phyloP scores from a whole-genome alignment of 2,329 filamentous ascomycete genomes.

The Xylaria polymorpha region DNA sequence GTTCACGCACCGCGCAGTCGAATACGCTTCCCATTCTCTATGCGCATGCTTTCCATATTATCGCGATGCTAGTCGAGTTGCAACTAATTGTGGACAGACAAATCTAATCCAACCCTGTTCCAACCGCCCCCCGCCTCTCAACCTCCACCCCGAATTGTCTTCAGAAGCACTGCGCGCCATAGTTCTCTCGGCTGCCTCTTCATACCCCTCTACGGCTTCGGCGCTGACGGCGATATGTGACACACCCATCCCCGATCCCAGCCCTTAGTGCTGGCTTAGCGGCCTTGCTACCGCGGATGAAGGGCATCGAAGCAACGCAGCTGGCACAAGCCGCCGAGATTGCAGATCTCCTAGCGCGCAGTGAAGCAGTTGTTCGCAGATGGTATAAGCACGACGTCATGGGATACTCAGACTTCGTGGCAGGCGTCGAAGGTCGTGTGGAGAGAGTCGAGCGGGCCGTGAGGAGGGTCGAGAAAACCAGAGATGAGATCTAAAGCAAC shows the following conservation, averaged over 20 bases:
- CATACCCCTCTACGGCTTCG: conserved; percentile 67
- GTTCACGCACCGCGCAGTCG: not conserved
- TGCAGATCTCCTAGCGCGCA: conserved; percentile 71
- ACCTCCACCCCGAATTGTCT: conserved; percentile 65
- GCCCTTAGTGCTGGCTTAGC: conserved; percentile 67
- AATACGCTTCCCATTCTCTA: not conserved
- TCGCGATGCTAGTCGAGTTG: not conserved
- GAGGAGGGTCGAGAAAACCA: conserved; percentile 70
- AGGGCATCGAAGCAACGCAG: conserved; percentile 69
- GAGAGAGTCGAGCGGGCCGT: conserved; percentile 73
- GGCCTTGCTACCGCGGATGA: conserved; percentile 70
- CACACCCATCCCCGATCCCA: conserved; percentile 66
- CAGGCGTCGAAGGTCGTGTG: conserved; percentile 76
- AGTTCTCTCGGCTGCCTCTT: conserved; percentile 66
- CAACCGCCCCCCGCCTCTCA: conserved; percentile 58
- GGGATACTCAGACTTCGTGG: conserved; percentile 74
- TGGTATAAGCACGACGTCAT: conserved; percentile 83
- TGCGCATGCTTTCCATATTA: not conserved
- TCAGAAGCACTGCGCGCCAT: conserved; percentile 63
- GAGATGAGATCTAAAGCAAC: conserved; percentile 57
- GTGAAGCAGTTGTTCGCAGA: conserved; percentile 69
- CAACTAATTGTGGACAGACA: conserved; percentile 56
- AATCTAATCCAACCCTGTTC: conserved; percentile 66
- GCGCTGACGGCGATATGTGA: conserved; percentile 67
- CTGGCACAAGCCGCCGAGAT: conserved; percentile 71